Percentiles rank a stretch among this genome's conserved stretches.
These are phyloP conservation scores for Brachypodium distachyon DNA, from an alignment of 202 grass and related monocot genomes.

Conservation along the genomic window DNA sequence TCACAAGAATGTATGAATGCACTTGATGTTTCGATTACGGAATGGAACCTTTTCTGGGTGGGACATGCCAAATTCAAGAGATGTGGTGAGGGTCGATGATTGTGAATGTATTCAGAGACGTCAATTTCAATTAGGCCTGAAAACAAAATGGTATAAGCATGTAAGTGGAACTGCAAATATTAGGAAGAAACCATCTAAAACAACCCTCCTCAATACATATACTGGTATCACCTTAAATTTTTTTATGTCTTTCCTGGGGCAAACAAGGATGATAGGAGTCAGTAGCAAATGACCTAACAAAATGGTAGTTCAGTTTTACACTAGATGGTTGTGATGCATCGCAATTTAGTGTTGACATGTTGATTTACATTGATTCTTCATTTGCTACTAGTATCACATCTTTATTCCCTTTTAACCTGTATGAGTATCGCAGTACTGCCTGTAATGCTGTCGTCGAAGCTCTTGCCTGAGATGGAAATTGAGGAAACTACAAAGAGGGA, in stretches of 20 bases:
- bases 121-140: not conserved
- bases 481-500: slow-evolving; percentile 86
- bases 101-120: not conserved
- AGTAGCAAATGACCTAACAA: not conserved
- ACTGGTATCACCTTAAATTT: not conserved
- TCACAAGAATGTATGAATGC: not conserved
- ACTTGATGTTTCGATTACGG: not conserved
- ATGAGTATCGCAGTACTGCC: slow-evolving; percentile 52
- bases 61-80: not conserved
- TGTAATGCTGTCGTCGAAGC: slow-evolving; percentile 87
- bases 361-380: not conserved
- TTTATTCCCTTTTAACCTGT: not conserved
- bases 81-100: no score
- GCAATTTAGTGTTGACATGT: not conserved
- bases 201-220: not conserved
- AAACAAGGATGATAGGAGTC: not conserved
- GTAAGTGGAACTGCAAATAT: no score
- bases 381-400: not conserved
- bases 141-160: no score
- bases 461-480: slow-evolving; percentile 84
- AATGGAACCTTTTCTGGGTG: not conserved
- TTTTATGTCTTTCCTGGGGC: not conserved
- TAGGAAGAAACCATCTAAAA: not conserved
- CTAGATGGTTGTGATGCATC: not conserved
- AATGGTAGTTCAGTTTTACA: not conserved